A percentile compares a stretch with the other conserved stretches of the same genome.
These are phyloP conservation scores for Chrysosporium keratinophilum DNA, from an alignment of 2,329 filamentous ascomycete genomes.

Conservation along the genomic window DNA sequence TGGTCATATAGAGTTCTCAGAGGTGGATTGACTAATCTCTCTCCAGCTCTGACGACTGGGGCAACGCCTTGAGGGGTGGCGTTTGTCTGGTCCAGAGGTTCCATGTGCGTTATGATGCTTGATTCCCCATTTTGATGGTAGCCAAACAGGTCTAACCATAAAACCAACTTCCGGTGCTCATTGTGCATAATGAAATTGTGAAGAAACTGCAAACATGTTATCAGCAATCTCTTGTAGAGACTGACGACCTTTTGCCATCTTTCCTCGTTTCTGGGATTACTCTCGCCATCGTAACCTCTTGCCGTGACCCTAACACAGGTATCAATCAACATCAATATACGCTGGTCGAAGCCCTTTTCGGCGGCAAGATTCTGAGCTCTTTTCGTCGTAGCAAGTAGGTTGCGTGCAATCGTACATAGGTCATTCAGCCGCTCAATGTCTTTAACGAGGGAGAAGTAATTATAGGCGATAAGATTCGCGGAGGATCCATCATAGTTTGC, in stretches of 20 bases:
- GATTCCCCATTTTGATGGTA: constrained; percentile 41
- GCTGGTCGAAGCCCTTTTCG: constrained; percentile 49
- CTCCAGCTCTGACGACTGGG: constrained; percentile 35
- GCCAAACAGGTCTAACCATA: constrained; percentile 57
- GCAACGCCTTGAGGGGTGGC: constrained; percentile 31
- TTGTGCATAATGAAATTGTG: constrained; percentile 58
- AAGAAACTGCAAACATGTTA: constrained; percentile 55
- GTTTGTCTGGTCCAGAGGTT: constrained; percentile 32
- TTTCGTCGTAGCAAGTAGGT: constrained; percentile 51
- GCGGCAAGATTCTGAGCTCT: constrained; percentile 54
- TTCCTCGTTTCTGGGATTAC: constrained; percentile 51
- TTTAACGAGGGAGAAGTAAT: constrained; percentile 49
- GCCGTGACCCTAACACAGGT: constrained; percentile 56
- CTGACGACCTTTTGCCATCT: constrained; percentile 57
- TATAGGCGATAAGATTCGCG: constrained; percentile 51
- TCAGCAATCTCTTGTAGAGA: constrained; percentile 55
- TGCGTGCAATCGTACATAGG: constrained; percentile 51
- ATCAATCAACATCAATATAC: constrained; percentile 52
- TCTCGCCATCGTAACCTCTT: constrained; percentile 54
- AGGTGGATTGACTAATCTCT: constrained; percentile 34
- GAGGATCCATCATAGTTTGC: constrained; percentile 50
- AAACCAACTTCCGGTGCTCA: constrained; percentile 53
- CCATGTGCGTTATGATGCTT: constrained; percentile 36
- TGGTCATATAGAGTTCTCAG: constrained; percentile 35
- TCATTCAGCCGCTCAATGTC: constrained; percentile 55